These are phyloP conservation scores for Solanum pinnatisectum DNA, from an alignment of 257 asterid genomes.

Conservation along the genomic window DNA sequence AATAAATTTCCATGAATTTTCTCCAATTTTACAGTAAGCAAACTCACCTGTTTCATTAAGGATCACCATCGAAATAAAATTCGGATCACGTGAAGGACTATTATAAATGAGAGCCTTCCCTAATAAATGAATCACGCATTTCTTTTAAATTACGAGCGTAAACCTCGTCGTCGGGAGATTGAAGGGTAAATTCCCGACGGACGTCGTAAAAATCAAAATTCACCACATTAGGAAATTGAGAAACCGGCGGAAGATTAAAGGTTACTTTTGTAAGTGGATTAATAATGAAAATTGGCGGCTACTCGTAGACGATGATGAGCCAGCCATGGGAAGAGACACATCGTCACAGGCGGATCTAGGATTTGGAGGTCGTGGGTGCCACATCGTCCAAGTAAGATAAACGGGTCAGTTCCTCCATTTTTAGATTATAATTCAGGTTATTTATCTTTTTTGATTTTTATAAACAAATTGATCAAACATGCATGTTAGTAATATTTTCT, in stretches of 20 bases:
- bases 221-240: slow-evolving; percentile 48
- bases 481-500: too few relatives aligned
- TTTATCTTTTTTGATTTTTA: too few relatives aligned
- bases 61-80: slow-evolving; percentile 44
- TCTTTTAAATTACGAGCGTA: slow-evolving; percentile 26
- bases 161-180: slow-evolving; percentile 17
- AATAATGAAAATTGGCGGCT: slow-evolving; percentile 45
- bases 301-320: slow-evolving; percentile 54
- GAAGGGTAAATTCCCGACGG: slow-evolving; percentile 52
- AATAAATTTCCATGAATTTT: slow-evolving; percentile 39
- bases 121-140: slow-evolving; percentile 63
- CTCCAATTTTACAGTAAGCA: slow-evolving; percentile 43
- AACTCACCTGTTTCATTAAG: slow-evolving; percentile 34
- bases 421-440: too few relatives aligned
- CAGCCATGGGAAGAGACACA: slow-evolving; percentile 78
- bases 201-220: slow-evolving; percentile 37
- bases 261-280: slow-evolving; percentile 65
- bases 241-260: slow-evolving; percentile 47
- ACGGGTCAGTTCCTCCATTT: too few relatives aligned
- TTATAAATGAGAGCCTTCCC: slow-evolving; percentile 50
- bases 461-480: too few relatives aligned
- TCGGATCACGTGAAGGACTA: slow-evolving; percentile 19
- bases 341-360: too few relatives aligned
- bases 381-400: too few relatives aligned
- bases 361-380: too few relatives aligned